Evolutionary conservation across 2,329 filamentous ascomycete species (phyloP), one percentile per base, ranked within the genome.

Genomic region (Epichloe aotearoae): DNA sequence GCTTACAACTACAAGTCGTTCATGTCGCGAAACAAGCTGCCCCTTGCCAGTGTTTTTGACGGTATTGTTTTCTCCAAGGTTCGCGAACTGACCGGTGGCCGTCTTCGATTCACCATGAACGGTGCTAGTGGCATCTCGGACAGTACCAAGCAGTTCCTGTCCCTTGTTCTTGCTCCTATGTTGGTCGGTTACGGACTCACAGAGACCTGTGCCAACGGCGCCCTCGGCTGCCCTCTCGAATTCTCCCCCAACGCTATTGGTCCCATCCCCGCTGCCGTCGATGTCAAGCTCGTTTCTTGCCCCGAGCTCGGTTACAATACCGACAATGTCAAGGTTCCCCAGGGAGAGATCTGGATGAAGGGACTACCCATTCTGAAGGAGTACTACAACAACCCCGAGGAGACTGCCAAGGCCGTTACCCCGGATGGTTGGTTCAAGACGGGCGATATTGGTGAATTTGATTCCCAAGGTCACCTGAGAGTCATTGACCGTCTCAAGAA

Each of bases 401-500:
- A 96, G 71, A 95, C 88, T 6, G 76, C 75, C 61, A 84, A 85
- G 64, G 76, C 85, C 5, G 77, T 91, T 56, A 89, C 86, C 1
- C 67, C 80, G 3, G 93, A 95, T 61, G 88, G 88, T 47, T 97
- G 93, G 93, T 97, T 97, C 79, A 91, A 86, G 77, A 95, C 89
- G 15, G 91, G 91, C 54, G 91, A 97, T 62, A 93, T 97, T 65
- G 91, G 91, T 61, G 87, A 96, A 65, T 93, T 91, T 61, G 83
- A 91, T 66, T 64, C 72, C 43, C 76, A 84, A 54, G 91, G 91
- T 42, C 86, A 95, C 65, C 70, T 97, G 57, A 80, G 76, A 59
- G 84, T 97, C 65, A 90, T 97, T 63, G 91, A 97, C 68, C 88
- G 91, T 59, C 90, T 95, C 80, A 97, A 97, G 83, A 97, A 97